Percentiles rank a stretch among this genome's conserved stretches.
Conservation (phyloP, 768 basidiomycete species). For the Lentinula raphanica region DNA sequence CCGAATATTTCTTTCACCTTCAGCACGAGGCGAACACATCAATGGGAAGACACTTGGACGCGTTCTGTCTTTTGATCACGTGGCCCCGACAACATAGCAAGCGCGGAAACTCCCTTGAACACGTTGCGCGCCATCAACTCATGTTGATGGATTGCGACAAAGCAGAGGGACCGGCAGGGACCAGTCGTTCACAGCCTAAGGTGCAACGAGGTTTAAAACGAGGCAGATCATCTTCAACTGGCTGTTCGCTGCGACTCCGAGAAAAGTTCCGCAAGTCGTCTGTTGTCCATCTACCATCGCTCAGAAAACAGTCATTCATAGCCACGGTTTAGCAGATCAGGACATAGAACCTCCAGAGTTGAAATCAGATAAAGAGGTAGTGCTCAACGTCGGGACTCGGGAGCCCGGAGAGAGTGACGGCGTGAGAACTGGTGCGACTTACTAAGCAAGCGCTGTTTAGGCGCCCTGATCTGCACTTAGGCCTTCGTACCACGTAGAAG, state of each 20-base stretch:
- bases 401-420: too few relatives aligned
- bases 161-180: not conserved
- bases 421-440: too few relatives aligned
- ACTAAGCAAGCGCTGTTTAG: too few relatives aligned
- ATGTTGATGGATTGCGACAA: not conserved
- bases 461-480: too few relatives aligned
- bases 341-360: too few relatives aligned
- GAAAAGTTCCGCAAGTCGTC: not conserved
- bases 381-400: too few relatives aligned
- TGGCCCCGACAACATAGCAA: conserved; percentile 2
- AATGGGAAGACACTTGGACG: not conserved
- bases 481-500: too few relatives aligned
- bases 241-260: not conserved
- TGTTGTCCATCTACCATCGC: too few relatives aligned
- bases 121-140: conserved; percentile 3
- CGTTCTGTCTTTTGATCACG: not conserved
- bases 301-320: too few relatives aligned
- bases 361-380: too few relatives aligned
- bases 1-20: not conserved
- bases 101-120: not conserved
- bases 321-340: too few relatives aligned
- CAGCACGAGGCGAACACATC: not conserved
- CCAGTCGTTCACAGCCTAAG: too few relatives aligned
- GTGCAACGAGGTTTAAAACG: not conserved
- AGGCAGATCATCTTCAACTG: not conserved